Evolutionary conservation across 2,329 filamentous ascomycete genomes (phyloP), one percentile per base, ranked within the genome.

Genomic region (Trichoderma sp.): DNA sequence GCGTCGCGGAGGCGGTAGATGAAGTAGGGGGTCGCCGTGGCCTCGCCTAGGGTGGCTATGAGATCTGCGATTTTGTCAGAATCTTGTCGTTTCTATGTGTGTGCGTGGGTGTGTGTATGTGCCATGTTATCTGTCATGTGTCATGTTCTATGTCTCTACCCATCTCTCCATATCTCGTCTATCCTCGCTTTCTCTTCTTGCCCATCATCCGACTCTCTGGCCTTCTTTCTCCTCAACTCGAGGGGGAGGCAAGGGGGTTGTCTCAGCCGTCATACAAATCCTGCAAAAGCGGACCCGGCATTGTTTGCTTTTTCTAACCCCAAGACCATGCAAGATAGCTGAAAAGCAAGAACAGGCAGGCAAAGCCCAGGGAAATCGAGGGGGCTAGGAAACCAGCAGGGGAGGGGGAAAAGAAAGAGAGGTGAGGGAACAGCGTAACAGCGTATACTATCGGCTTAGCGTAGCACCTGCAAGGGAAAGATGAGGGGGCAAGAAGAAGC

Each of bases 1-100:
- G 93, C 94, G 82, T 96, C 91, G 78, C 95, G 95, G 24, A 99
- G 94, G 75, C 94, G 94, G 85, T 94, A 91, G 84, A 98, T 95
- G 87, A 98, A 98, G 89, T 95, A 98, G 14, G 97, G 97, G 11
- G 95, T 95, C 27, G 95, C 95, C 3, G 97, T 98, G 33, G 95
- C 92, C 88, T 99, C 97, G 82, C 95, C 96, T n/a, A 97, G 91
- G 41, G 95, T 91, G 41, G 97, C 97, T 80, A 99, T 97, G 79
- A 99, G 91, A 86, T 99, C 97, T 94, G 80, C 29, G 21, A 38
- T 11, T 33, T 33, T 33, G 29, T 63, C 24, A 59, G 56, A 41
- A 63, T 59, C 24, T 33, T 72, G 24, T 41, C 67, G 24, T 24
- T 24, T 33, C n/a, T 38, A 3, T 16, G 29, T 31, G 14, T 60